These are phyloP conservation scores for Lodderomyces parapsilosis DNA, from an alignment of 1,139 yeast species.

Conservation along the genomic window DNA sequence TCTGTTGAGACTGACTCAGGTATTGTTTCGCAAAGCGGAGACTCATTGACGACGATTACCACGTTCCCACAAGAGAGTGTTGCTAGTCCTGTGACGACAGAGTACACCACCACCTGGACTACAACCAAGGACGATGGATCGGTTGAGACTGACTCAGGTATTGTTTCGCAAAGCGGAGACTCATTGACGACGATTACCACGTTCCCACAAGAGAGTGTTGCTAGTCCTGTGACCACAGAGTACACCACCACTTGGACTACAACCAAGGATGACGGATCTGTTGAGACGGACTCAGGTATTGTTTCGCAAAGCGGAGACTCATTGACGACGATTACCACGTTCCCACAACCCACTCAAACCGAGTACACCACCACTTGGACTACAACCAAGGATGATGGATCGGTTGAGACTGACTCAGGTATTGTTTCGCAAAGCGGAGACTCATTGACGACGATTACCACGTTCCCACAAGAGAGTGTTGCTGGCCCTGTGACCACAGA, in stretches of 20 bases:
- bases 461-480: conserved; percentile 1
- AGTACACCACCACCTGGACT: conserved; percentile 19
- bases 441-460: conserved; percentile 6
- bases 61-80: conserved; percentile 10
- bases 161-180: conserved; percentile 3
- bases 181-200: conserved; percentile 6
- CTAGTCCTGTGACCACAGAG: too few species aligned
- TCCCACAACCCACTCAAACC: conserved; percentile 10
- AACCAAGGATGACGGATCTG: conserved; percentile 6
- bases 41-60: conserved; percentile 8
- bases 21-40: conserved; percentile 7
- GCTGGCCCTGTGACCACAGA: conserved; percentile 4
- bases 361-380: conserved; percentile 8
- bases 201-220: too few species aligned
- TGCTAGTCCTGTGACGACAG: conserved; percentile 13
- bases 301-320: conserved; percentile 6
- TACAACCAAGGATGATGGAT: conserved; percentile 3
- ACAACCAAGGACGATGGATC: too few species aligned
- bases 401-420: conserved; percentile 8
- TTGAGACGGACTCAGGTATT: conserved; percentile 5
- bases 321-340: conserved; percentile 5
- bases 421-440: conserved; percentile 5
- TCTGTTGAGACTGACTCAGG: conserved; percentile 13
- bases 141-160: conserved; percentile 9
- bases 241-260: conserved; percentile 8